Evolutionary conservation across 2,329 filamentous ascomycete genomes (phyloP), one percentile per base, ranked within the genome.

Genomic region (Ophiostoma australiae): DNA sequence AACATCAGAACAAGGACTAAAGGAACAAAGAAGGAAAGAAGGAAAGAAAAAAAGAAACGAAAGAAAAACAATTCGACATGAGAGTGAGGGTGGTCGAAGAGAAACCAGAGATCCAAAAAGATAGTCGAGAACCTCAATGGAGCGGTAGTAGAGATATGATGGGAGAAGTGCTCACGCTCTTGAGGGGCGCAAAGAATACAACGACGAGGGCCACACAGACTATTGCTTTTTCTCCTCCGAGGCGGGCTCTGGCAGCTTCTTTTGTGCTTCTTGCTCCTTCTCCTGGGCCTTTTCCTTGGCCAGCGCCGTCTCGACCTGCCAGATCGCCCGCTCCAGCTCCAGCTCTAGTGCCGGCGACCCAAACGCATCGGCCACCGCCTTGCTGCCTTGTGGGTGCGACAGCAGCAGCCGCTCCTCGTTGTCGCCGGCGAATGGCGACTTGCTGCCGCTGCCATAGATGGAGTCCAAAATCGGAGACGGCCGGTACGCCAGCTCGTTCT

Each of bases 241-340:
- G 20, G 39, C 2, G 11, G 66, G 37, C 41, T 41, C 39, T 3
- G 37, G 27, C n/a, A 48, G 23, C 23, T 67, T 44, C 17, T 65
- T 17, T 35, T 68, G 33, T 23, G 20, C 4, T 39, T 68, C 23
- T 44, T 55, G 27, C 35, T 69, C 75, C 33, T 72, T 35, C 15
- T 76, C 33, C 11, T 41, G 39, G 13, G 20, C 76, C 39, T 72
- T 76, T 70, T 79, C 76, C 73, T 82, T 81, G 69, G 78, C 76
- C 70, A 86, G 80, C 20, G 81, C 80, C 63, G 79, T 82, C 75
- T 89, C 84, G 2, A 94, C 89, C 79, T 94, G 91, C 83, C 89
- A 89, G 72, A 93, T 88, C 5, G 91, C 91, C 63, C 91, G 83
- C 76, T 94, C 91, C 0, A 93, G 83, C 78, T 94, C 91, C 20